Evolutionary conservation across 805 yeast genomes (phyloP), one percentile per base, ranked within the genome.

Genomic region (Kodamaea fukazawae): DNA sequence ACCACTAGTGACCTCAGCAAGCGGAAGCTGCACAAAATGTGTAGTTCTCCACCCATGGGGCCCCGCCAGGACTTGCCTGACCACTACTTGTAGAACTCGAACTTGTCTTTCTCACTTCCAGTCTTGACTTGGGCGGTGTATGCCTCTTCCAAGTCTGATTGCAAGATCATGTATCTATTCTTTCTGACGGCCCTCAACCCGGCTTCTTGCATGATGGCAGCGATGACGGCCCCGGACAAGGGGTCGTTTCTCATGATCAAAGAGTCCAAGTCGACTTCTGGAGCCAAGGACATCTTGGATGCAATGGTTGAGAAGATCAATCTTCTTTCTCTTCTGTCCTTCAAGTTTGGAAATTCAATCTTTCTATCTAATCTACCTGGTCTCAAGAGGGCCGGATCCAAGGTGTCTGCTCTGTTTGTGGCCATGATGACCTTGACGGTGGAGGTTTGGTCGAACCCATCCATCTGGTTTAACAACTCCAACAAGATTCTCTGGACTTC

Each of bases 151-250:
- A 93, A 73, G 70, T 93, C 99, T 59, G 83, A 82, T 69, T 93
- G 98, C 57, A 95, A 73, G 50, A 93, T 95, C 66, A 93, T 95
- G 63, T 95, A 93, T 69, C 99, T 79, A 66, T 93, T 93, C 71
- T 91, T 93, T 71, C 99, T 85, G 34, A 93, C 98, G 2, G 99
- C 99, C 53, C 99, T 81, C 52, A 93, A 76, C 51, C 99, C 99
- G 20, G 99, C 99, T 69, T 95, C 99, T 76, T 93, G 99, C 99
- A 93, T 93, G 52, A 93, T 91, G 12, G 99, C 99, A 11, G 99
- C 98, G 59, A 93, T 93, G 42, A 91, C 78, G 9, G 96, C 99
- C 58, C 99, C 99, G 27, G 96, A 87, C 43, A 95, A 72, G 29
- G 99, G 96, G 61, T 93, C 99, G 60, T 93, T 93, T 65, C 99